Conservation (phyloP, 306 rosid genomes). For the Dalbergia cultrata region DNA sequence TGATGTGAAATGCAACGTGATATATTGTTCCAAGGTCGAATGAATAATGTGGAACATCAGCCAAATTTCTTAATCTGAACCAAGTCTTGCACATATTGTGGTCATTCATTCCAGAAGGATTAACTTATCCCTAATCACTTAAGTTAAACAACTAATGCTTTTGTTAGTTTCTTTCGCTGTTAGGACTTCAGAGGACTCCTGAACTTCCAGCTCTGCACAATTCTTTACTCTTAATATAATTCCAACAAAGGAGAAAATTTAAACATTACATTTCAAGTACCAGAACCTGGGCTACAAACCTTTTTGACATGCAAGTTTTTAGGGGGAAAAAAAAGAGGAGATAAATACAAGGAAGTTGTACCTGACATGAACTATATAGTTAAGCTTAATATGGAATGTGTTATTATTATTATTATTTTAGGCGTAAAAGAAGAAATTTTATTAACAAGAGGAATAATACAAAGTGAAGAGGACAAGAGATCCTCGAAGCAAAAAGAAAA, state of each 20-base stretch:
- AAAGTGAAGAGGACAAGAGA: too few relatives aligned
- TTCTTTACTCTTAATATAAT: slow-evolving; percentile 9
- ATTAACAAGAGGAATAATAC: too few relatives aligned
- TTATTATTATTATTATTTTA: background rate
- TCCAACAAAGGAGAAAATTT: background rate
- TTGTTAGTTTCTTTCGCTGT: background rate
- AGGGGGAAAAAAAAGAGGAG: background rate
- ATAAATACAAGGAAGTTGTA: slow-evolving; percentile 16
- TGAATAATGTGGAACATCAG: slow-evolving; percentile 4
- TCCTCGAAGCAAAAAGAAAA: too few relatives aligned
- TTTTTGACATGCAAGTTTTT: background rate
- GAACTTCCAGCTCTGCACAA: slow-evolving; percentile 14
- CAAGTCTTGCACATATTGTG: slow-evolving; percentile 4
- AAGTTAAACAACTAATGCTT: background rate
- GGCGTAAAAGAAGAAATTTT: too few relatives aligned
- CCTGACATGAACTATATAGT: background rate
- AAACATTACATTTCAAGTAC: background rate
- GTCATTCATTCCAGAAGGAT: slow-evolving; percentile 4
- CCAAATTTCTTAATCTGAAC: slow-evolving; percentile 22
- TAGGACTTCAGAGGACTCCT: background rate
- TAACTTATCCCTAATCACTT: slow-evolving; percentile 20
- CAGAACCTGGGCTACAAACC: background rate
- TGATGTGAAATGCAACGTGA: slow-evolving; percentile 9
- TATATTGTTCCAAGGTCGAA: slow-evolving; percentile 13
- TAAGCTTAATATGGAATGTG: background rate